These are phyloP conservation scores for Pseudoperonospora humuli DNA, from an alignment of 352 stramenopile genomes.

Conservation along the genomic window DNA sequence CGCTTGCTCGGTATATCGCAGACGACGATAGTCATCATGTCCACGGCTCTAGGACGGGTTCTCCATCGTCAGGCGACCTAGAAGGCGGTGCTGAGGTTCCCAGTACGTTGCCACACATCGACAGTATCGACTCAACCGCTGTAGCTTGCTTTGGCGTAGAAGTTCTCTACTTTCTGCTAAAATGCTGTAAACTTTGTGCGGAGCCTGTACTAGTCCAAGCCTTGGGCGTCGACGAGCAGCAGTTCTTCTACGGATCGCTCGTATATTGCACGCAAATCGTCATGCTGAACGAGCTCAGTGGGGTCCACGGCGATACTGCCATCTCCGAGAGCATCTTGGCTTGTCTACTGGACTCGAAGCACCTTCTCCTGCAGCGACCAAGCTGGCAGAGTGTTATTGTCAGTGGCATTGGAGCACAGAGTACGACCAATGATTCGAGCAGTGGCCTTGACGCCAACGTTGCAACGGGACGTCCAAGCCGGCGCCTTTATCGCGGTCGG, in stretches of 20 bases:
- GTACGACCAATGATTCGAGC: conserved; percentile 1
- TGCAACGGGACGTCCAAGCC: conserved; percentile 1
- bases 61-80: neutral
- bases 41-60: neutral
- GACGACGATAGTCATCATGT: conserved; percentile 43
- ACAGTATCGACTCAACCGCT: neutral
- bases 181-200: conserved; percentile 33
- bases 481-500: conserved; percentile 37
- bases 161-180: conserved; percentile 43
- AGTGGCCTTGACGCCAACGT: conserved; percentile 3
- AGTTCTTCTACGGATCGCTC: conserved; percentile 64
- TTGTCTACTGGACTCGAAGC: conserved; percentile 36
- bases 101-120: neutral
- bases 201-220: conserved; percentile 26
- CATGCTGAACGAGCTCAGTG: conserved; percentile 46
- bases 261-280: conserved; percentile 58
- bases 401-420: conserved; percentile 24
- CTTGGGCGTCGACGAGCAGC: conserved; percentile 47
- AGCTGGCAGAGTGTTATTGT: conserved; percentile 54
- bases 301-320: conserved; percentile 23
- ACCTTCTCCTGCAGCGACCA: conserved; percentile 56
- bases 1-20: conserved; percentile 43
- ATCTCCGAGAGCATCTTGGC: conserved; percentile 28
- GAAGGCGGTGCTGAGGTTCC: neutral
- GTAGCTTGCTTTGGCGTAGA: conserved; percentile 45